Percentiles rank a stretch among this genome's conserved stretches.
phyloP scores from a whole-genome alignment of 2,329 filamentous ascomycete genomes.

The Conoideocrella luteorostrata region DNA sequence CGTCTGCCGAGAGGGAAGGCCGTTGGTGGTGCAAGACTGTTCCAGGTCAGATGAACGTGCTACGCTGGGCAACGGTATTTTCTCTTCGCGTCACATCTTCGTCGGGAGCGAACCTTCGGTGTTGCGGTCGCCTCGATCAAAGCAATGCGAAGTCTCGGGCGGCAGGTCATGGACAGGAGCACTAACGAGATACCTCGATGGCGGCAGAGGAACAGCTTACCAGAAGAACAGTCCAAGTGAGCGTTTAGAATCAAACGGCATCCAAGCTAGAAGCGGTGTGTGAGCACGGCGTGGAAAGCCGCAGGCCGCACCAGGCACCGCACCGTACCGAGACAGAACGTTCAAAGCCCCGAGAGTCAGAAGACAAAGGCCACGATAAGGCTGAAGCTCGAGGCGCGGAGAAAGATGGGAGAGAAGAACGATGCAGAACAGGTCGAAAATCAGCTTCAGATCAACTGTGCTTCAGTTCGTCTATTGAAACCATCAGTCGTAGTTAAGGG shows the following conservation, averaged over 20 bases:
- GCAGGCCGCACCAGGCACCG: slow-evolving; percentile 5
- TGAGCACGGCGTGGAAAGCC: neutral
- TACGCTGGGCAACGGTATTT: too few relatives aligned
- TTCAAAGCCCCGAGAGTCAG: neutral
- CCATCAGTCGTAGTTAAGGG: neutral
- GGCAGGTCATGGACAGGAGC: neutral
- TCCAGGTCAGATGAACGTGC: neutral
- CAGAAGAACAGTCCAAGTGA: slow-evolving; percentile 2
- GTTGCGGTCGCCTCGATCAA: neutral
- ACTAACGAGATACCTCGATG: too few relatives aligned
- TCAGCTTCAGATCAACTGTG: neutral
- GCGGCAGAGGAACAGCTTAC: neutral
- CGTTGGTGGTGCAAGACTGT: slow-evolving; percentile 9
- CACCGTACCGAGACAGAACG: neutral
- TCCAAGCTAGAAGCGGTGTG: neutral
- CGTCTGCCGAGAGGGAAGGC: slow-evolving; percentile 21
- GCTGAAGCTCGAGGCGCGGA: neutral
- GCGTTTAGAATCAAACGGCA: slow-evolving; percentile 2
- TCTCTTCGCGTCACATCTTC: too few relatives aligned
- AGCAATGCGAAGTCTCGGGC: neutral
- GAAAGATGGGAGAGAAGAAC: neutral
- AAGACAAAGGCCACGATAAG: neutral
- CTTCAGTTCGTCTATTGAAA: neutral
- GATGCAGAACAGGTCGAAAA: neutral
- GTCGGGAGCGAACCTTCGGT: too few relatives aligned